Evolutionary conservation across 371 early-diverging fungal species (phyloP).

Genomic region (Actinomortierella ambigua): DNA sequence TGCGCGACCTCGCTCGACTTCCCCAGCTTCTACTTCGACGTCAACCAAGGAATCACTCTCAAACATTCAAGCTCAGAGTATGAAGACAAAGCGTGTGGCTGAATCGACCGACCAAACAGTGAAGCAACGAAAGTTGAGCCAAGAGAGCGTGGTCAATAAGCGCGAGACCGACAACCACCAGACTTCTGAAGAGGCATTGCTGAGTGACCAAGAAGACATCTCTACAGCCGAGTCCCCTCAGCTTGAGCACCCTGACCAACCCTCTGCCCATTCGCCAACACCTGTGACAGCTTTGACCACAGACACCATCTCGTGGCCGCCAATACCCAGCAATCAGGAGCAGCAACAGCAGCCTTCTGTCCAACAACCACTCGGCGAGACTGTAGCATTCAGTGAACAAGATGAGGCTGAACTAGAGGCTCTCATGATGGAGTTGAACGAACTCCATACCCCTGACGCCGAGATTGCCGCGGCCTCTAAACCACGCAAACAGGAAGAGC

Average conservation of each 20-base stretch:
- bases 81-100: conserved; percentile 35
- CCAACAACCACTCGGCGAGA: background rate
- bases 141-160: conserved; percentile 12
- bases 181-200: background rate
- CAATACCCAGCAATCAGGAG: background rate
- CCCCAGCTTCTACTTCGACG: background rate
- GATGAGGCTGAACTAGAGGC: conserved; percentile 16
- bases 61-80: conserved; percentile 1
- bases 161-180: conserved; percentile 1
- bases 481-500: too few relatives aligned
- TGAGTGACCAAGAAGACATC: background rate
- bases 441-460: conserved; percentile 15
- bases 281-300: too few relatives aligned
- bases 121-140: conserved; percentile 37
- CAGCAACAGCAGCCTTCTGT: background rate
- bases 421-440: conserved; percentile 21
- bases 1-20: background rate
- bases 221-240: background rate
- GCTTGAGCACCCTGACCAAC: background rate
- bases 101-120: conserved; percentile 22
- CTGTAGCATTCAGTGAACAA: conserved; percentile 1
- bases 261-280: background rate
- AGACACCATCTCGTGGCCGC: background rate
- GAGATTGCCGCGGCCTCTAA: background rate
- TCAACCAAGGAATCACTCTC: background rate